Base-by-base conservation (phyloP, 768 basidiomycete genomes). In the button mushroom (Agaricus bisporus) region DNA sequence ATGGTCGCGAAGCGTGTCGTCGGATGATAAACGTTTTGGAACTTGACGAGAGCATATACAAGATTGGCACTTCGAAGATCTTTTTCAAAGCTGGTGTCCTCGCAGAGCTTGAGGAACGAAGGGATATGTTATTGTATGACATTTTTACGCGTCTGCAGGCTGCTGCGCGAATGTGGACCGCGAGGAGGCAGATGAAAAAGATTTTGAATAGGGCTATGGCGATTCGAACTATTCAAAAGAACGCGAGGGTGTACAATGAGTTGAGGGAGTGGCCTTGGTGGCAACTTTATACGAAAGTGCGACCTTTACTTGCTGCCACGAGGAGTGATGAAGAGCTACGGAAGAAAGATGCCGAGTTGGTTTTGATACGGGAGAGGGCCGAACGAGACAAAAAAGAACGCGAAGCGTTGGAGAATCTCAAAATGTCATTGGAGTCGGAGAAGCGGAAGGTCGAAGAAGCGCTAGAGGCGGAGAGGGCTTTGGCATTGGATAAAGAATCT, bases 41-140 rank as follows among this genome's bases (percentile, higher is more conserved):
- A 44, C 80, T 99, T 35, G 94, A 97, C 65, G 83, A 87, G 45
- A 73, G 80, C 3, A 77, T 85, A 17, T 97, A 85, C 78, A 89
- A 86, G 62, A 89, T 98, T 50, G 97, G 97, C 5, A 92, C 91
- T 0, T 95, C 93, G 36, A 99, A 99, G 71, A 90, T 98, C 56
- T 99, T 98, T 75, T 98, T 99, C 82, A 98, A 98, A 65, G 95
- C 97, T 2, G 95, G 95, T 3, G 92, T 97, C 3, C 78, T 99
- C 14, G 97, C 97, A 29, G 95, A 95, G 61, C 78, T 98, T 8
- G 97, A 98, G 66, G 97, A 98, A 60, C 79, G 91, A 11, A 74
- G 95, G 14, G 95, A 99, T 67, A 76, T 81, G 11, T 70, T 92
- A n/a, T 68, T 99, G 18, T 95, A 82, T 58, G 93, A 93, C 56